Evolutionary conservation across 2,329 filamentous ascomycete species (phyloP), one percentile per base, ranked within the genome.

Genomic region (Diaporthe ilicicola): DNA sequence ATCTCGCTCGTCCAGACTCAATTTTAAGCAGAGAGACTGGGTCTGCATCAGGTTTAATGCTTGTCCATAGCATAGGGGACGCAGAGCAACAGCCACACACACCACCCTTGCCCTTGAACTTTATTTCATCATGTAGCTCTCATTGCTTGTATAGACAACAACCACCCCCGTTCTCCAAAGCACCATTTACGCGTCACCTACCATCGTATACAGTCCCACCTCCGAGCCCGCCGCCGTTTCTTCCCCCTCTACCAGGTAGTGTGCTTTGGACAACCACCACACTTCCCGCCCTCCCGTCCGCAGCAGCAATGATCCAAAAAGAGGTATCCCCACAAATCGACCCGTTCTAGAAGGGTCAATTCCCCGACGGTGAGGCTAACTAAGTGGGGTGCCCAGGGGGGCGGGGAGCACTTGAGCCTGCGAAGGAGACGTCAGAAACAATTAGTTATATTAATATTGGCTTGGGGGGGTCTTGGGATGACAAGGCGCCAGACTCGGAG

Each of bases 401-500:
- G 4, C 29, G 51, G 22, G 15, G 55, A 17, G 42, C n/a, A n/a
- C n/a, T n/a, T n/a, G n/a, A 4, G 2, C 10, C 17, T 32, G 59
- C 13, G 42, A 62, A 22, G 37, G 59, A n/a, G 27, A 62, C 59
- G 42, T 62, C 59, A 62, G 42, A 19, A 39, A 48, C 46, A 48
- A 62, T 62, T 19, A 48, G 32, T 62, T 62, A 62, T 48, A 48
- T 62, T 62, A 48, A 48, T 62, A 62, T 62, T 62, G 42, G 19
- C 59, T 32, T 34, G 10, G 51, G 9, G 29, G 9, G n/a, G n/a
- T n/a, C n/a, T n/a, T n/a, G 50, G 15, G 29, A 32, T 24, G 27
- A 29, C 48, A 29, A 17, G 17, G 15, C 50, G 29, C 42, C 15
- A 32, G 39, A 15, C n/a, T 12, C 27, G 8, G 22, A 46, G 55